phyloP scores from a whole-genome alignment of 1,139 yeast genomes.

The Suhomyces wounanorum region DNA sequence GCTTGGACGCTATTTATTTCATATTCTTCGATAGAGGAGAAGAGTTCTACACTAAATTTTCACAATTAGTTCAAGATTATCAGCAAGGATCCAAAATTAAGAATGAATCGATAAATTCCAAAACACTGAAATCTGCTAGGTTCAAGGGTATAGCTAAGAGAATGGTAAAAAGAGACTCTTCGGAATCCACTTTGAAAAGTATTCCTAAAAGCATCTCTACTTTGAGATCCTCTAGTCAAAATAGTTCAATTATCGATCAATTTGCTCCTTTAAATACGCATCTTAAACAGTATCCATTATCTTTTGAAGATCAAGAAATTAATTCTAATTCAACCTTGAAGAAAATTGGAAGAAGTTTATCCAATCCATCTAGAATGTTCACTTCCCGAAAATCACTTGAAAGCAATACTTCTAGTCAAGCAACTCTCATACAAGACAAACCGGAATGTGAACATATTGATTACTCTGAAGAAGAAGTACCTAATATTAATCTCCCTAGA shows the following conservation, averaged over 20 bases:
- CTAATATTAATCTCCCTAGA: conserved; percentile 30
- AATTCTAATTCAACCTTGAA: conserved; percentile 17
- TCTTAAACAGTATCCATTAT: conserved; percentile 2
- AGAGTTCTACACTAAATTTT: conserved; percentile 28
- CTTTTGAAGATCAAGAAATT: neutral
- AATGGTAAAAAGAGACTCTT: conserved; percentile 13
- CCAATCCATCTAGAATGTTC: conserved; percentile 24
- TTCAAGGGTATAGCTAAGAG: conserved; percentile 17
- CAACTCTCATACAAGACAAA: conserved; percentile 2
- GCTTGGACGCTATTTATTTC: conserved; percentile 66
- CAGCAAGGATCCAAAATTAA: conserved; percentile 2
- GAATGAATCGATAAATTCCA: conserved; percentile 11
- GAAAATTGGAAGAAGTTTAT: conserved; percentile 23
- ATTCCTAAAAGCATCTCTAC: conserved; percentile 21
- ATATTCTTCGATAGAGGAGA: conserved; percentile 56
- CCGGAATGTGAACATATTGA: conserved; percentile 6
- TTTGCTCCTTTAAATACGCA: conserved; percentile 13
- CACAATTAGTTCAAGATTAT: conserved; percentile 22
- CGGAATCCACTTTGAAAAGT: neutral
- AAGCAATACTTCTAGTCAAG: neutral
- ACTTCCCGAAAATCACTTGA: conserved; percentile 10
- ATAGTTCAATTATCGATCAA: conserved; percentile 17
- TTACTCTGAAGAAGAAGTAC: conserved; percentile 8
- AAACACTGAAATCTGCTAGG: conserved; percentile 15
- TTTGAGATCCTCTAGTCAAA: conserved; percentile 12